These are phyloP conservation scores for Athelia psychrophila DNA, from an alignment of 1,284 basidiomycete species.

Conservation along the genomic window DNA sequence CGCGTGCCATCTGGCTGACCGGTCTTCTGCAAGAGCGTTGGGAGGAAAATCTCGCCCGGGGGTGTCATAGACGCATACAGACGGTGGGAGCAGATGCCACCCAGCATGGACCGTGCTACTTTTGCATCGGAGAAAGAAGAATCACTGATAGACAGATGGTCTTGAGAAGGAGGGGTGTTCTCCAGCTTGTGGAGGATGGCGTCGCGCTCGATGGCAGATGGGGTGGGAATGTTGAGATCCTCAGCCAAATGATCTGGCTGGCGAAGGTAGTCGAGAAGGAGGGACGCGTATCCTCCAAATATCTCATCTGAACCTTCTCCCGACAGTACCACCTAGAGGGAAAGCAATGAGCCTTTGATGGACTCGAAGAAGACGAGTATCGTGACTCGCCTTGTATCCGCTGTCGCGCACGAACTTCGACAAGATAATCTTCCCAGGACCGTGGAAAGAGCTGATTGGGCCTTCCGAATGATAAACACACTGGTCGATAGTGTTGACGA, in stretches of 20 bases:
- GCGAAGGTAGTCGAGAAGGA: slow-evolving; percentile 13
- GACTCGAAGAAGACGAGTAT: background rate
- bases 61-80: no score
- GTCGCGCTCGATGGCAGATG: slow-evolving; percentile 6
- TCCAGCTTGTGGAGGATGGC: slow-evolving; percentile 5
- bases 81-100: no score
- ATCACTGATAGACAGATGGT: slow-evolving; percentile 3
- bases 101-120: no score
- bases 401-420: no score
- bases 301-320: slow-evolving; percentile 18
- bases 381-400: no score
- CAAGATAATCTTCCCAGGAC: no score
- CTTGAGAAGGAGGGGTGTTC: slow-evolving; percentile 3
- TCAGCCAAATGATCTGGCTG: slow-evolving; percentile 7
- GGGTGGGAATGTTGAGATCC: slow-evolving; percentile 9
- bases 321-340: slow-evolving; percentile 16
- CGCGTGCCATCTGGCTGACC: no score
- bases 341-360: slow-evolving; percentile 12
- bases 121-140: background rate
- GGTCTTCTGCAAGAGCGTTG: no score
- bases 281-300: slow-evolving; percentile 14
- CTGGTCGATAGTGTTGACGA: no score
- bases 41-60: no score
- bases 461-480: no score
- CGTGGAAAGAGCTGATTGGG: no score